Evolutionary conservation across 2,329 filamentous ascomycete species (phyloP).

Genomic region (Dothistroma pini): DNA sequence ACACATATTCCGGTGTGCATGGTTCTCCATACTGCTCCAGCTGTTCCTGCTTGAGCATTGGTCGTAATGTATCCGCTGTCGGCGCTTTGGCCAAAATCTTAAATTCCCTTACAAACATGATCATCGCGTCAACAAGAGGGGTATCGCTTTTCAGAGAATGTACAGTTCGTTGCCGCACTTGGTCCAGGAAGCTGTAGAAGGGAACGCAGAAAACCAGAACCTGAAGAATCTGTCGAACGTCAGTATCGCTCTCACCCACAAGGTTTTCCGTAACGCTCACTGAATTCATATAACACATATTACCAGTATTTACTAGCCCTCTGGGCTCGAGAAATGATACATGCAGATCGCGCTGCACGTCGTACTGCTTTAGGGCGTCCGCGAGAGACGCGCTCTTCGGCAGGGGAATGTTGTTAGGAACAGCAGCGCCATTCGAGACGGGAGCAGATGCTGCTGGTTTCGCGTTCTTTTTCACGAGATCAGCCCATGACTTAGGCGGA

Average conservation of each 20-base stretch:
- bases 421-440: slow-evolving; percentile 27
- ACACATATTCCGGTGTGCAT: slow-evolving; percentile 91
- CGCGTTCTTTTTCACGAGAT: slow-evolving; percentile 57
- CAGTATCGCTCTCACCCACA: slow-evolving; percentile 1
- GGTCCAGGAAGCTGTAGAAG: slow-evolving; percentile 90
- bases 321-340: slow-evolving; percentile 85
- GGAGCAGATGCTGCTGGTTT: slow-evolving; percentile 32
- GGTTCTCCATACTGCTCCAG: slow-evolving; percentile 87
- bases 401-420: slow-evolving; percentile 38
- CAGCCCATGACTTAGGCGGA: slow-evolving; percentile 61
- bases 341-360: slow-evolving; percentile 61
- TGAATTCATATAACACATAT: slow-evolving; percentile 99
- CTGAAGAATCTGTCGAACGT: slow-evolving; percentile 71
- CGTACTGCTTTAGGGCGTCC: slow-evolving; percentile 72
- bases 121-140: slow-evolving; percentile 90
- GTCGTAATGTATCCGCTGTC: slow-evolving; percentile 68
- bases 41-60: slow-evolving; percentile 73
- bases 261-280: slow-evolving; percentile 53
- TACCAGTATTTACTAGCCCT: slow-evolving; percentile 92
- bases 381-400: slow-evolving; percentile 55
- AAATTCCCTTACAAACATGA: slow-evolving; percentile 95
- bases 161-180: slow-evolving; percentile 75
- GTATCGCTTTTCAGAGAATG: slow-evolving; percentile 96
- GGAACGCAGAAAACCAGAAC: slow-evolving; percentile 89
- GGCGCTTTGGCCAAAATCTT: slow-evolving; percentile 75